Conservation (phyloP, 352 stramenopile species). For the Phytophthora sojae region DNA sequence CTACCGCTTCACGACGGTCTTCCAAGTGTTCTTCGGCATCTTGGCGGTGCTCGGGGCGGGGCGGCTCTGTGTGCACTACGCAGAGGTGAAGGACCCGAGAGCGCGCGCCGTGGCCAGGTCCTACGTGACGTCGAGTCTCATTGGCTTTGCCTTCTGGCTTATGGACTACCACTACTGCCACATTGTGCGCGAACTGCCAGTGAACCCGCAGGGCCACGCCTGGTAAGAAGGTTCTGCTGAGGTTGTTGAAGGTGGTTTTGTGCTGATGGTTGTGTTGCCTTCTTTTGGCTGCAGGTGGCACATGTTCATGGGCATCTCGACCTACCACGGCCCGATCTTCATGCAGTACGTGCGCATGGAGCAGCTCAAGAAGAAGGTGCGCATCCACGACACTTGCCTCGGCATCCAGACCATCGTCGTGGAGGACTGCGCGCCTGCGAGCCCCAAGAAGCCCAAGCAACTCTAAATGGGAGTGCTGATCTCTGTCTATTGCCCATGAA, state of each 20-base stretch:
- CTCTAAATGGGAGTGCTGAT: conserved; percentile 25
- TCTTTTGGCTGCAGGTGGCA: conserved; percentile 66
- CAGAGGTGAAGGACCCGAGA: conserved; percentile 58
- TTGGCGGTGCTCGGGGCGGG: conserved; percentile 60
- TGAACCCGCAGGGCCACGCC: conserved; percentile 84
- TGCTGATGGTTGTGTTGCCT: conserved; percentile 7
- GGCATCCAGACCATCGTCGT: conserved; percentile 79
- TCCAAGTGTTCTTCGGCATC: conserved; percentile 81
- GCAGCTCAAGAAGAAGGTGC: conserved; percentile 70
- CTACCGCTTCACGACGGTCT: conserved; percentile 80
- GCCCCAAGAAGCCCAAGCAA: conserved; percentile 44
- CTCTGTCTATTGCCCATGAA: conserved; percentile 13
- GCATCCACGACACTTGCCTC: conserved; percentile 58
- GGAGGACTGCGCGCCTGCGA: conserved; percentile 28
- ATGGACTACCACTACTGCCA: conserved; percentile 87
- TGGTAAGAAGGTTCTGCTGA: conserved; percentile 47
- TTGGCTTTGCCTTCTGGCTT: conserved; percentile 77
- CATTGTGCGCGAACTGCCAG: conserved; percentile 53
- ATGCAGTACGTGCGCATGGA: conserved; percentile 89
- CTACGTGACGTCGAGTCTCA: conserved; percentile 65
- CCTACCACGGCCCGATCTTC: conserved; percentile 83
- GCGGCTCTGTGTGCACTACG: conserved; percentile 71
- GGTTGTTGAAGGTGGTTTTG: not conserved
- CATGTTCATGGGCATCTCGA: conserved; percentile 84
- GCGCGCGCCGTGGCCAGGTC: conserved; percentile 64